A percentile compares a stretch with the other conserved stretches of the same genome.
phyloP scores from a whole-genome alignment of 1,284 basidiomycete species.

The Psilocybe mexicana region DNA sequence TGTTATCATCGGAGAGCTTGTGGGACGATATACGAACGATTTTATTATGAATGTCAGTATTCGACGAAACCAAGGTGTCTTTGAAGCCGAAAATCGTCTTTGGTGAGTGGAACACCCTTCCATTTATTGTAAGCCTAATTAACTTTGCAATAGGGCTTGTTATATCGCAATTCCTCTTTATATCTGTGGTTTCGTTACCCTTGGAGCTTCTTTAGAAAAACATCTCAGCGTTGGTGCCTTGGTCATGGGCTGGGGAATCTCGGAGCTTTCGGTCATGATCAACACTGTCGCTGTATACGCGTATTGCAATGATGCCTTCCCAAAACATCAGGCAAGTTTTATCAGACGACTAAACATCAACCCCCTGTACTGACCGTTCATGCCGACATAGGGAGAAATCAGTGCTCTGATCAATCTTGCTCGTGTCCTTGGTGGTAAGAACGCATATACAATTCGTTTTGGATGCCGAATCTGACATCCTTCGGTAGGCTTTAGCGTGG shows the following conservation, averaged over 20 bases:
- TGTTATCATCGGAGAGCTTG: slow-evolving; percentile 61
- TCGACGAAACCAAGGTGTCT: slow-evolving; percentile 58
- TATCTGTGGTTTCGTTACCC: slow-evolving; percentile 58
- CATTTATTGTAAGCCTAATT: not conserved
- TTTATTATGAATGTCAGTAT: slow-evolving; percentile 54
- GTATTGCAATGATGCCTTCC: slow-evolving; percentile 47
- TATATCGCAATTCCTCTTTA: slow-evolving; percentile 62
- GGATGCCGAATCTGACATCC: not conserved
- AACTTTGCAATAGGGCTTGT: slow-evolving; percentile 45
- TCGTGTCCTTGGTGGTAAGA: slow-evolving; percentile 52
- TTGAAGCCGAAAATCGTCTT: slow-evolving; percentile 63
- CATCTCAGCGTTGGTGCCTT: slow-evolving; percentile 50
- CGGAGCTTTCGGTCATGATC: slow-evolving; percentile 55
- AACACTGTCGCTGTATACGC: slow-evolving; percentile 64
- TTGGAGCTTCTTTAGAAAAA: slow-evolving; percentile 55
- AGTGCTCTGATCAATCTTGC: slow-evolving; percentile 61
- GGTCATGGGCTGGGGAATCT: slow-evolving; percentile 64
- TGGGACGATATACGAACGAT: slow-evolving; percentile 65
- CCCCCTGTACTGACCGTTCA: not conserved
- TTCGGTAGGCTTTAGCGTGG: slow-evolving; percentile 53
- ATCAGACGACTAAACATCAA: not conserved
- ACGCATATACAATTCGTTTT: not conserved
- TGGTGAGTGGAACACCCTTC: slow-evolving; percentile 44
- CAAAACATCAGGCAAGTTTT: slow-evolving; percentile 38
- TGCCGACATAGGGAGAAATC: slow-evolving; percentile 48